Conservation (phyloP, 148 eudicot species). For the Rheum nobile region DNA sequence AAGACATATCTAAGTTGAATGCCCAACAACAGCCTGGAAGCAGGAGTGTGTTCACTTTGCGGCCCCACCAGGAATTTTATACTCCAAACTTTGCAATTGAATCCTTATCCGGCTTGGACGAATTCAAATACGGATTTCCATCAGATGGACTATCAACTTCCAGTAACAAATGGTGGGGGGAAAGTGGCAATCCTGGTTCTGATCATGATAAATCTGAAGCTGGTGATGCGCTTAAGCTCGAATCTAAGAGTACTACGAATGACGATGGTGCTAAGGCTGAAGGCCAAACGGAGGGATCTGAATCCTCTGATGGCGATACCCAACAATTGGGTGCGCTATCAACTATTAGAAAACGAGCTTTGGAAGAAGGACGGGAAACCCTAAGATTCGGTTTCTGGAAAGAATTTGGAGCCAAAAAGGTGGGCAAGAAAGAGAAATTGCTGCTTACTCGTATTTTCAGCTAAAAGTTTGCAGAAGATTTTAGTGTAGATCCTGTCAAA, state of each 20-base stretch:
- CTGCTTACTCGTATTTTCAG: conserved; percentile 35
- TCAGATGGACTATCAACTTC: conserved; percentile 40
- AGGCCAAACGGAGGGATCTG: neutral
- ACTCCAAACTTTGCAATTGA: conserved; percentile 18
- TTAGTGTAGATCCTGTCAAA: neutral
- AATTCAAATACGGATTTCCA: conserved; percentile 67
- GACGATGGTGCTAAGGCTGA: conserved; percentile 9
- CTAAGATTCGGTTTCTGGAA: conserved; percentile 34
- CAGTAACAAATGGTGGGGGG: conserved; percentile 48
- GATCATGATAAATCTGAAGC: conserved; percentile 9
- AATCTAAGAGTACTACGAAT: conserved; percentile 1
- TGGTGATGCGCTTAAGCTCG: too few relatives aligned
- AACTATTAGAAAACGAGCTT: conserved; percentile 41
- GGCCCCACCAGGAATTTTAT: conserved; percentile 16
- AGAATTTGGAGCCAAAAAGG: conserved; percentile 25
- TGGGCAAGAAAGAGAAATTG: conserved; percentile 27
- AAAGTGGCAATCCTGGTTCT: conserved; percentile 14
- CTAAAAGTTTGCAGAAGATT: conserved; percentile 2
- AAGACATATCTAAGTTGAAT: conserved; percentile 22
- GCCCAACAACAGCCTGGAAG: conserved; percentile 23
- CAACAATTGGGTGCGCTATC: conserved; percentile 21
- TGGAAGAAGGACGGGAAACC: conserved; percentile 42
- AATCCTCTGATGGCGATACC: conserved; percentile 6
- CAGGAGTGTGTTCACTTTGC: conserved; percentile 17
- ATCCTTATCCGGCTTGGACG: conserved; percentile 24